phyloP scores from a whole-genome alignment of 768 basidiomycete species.

The Chalciporus sphaerocephalus region DNA sequence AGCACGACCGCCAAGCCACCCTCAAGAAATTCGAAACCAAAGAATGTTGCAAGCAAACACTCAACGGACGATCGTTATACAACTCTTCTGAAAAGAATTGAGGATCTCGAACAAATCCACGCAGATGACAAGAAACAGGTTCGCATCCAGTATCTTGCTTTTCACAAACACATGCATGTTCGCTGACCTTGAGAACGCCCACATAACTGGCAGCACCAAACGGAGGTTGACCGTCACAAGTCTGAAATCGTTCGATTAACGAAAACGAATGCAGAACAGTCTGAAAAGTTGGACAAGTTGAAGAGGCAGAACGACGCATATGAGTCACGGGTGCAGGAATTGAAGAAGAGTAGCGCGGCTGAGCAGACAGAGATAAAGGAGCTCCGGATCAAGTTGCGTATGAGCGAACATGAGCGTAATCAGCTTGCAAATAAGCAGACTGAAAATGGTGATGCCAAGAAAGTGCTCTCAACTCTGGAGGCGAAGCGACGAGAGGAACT shows the following conservation, averaged over 20 bases:
- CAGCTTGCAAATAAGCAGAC: slow-evolving; percentile 49
- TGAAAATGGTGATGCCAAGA: slow-evolving; percentile 49
- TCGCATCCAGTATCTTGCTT: slow-evolving; percentile 16
- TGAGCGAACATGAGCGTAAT: slow-evolving; percentile 52
- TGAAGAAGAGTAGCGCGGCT: slow-evolving; percentile 43
- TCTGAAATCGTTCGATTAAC: slow-evolving; percentile 49
- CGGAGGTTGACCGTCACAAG: slow-evolving; percentile 56
- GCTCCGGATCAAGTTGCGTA: slow-evolving; percentile 52
- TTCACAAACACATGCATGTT: not conserved
- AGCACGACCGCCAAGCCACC: slow-evolving; percentile 21
- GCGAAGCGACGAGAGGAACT: slow-evolving; percentile 51
- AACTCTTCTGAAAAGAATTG: slow-evolving; percentile 56
- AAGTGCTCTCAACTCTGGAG: slow-evolving; percentile 46
- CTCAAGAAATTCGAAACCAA: slow-evolving; percentile 25
- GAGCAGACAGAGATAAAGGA: slow-evolving; percentile 66
- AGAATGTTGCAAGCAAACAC: slow-evolving; percentile 16
- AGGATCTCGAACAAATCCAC: slow-evolving; percentile 60
- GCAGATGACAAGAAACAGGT: slow-evolving; percentile 64
- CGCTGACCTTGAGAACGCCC: slow-evolving; percentile 1
- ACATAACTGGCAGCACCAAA: slow-evolving; percentile 45
- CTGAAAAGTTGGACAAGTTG: slow-evolving; percentile 54
- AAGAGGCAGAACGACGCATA: slow-evolving; percentile 57
- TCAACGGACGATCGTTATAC: slow-evolving; percentile 45
- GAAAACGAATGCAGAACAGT: slow-evolving; percentile 45
- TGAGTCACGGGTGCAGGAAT: slow-evolving; percentile 57